phyloP scores from a whole-genome alignment of 2,329 filamentous ascomycete species.

The Hortaea sp. region DNA sequence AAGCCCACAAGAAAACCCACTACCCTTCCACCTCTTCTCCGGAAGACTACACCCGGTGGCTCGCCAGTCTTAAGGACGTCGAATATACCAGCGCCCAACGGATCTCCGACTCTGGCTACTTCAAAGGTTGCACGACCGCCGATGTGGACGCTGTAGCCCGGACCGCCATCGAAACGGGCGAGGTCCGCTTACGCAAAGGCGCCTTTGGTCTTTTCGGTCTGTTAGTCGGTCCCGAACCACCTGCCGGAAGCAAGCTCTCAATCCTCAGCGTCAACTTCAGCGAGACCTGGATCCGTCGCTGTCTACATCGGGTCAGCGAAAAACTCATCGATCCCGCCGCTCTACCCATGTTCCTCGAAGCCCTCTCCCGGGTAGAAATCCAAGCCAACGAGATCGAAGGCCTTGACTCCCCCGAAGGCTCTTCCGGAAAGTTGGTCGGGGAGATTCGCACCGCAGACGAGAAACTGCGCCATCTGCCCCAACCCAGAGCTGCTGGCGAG shows the following conservation, averaged over 20 bases:
- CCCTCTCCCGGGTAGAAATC: slow-evolving; percentile 12
- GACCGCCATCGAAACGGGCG: slow-evolving; percentile 20
- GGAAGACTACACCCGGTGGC: slow-evolving; percentile 27
- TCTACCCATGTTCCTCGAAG: slow-evolving; percentile 2
- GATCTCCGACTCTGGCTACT: slow-evolving; percentile 30
- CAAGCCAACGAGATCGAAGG: slow-evolving; percentile 28
- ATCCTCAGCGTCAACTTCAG: slow-evolving; percentile 42
- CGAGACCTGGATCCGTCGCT: slow-evolving; percentile 28
- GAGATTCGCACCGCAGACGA: slow-evolving; percentile 31
- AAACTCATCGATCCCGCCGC: neutral
- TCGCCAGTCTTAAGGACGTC: slow-evolving; percentile 27
- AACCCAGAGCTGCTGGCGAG: neutral
- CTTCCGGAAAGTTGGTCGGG: slow-evolving; percentile 19
- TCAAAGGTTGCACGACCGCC: slow-evolving; percentile 25
- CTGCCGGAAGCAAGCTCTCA: slow-evolving; percentile 12
- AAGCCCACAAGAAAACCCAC: slow-evolving; percentile 22
- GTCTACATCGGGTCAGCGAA: slow-evolving; percentile 1
- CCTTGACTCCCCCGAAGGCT: slow-evolving; percentile 14
- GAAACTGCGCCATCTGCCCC: slow-evolving; percentile 21
- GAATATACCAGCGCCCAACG: slow-evolving; percentile 33
- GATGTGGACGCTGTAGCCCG: slow-evolving; percentile 22
- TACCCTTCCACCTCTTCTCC: slow-evolving; percentile 19
- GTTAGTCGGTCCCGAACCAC: slow-evolving; percentile 4
- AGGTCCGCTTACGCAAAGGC: slow-evolving; percentile 28
- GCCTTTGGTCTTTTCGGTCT: slow-evolving; percentile 25